Evolutionary conservation across 108 stramenopile species (phyloP), one percentile per base, ranked within the genome.

Genomic region (Cyclotella atomus): DNA sequence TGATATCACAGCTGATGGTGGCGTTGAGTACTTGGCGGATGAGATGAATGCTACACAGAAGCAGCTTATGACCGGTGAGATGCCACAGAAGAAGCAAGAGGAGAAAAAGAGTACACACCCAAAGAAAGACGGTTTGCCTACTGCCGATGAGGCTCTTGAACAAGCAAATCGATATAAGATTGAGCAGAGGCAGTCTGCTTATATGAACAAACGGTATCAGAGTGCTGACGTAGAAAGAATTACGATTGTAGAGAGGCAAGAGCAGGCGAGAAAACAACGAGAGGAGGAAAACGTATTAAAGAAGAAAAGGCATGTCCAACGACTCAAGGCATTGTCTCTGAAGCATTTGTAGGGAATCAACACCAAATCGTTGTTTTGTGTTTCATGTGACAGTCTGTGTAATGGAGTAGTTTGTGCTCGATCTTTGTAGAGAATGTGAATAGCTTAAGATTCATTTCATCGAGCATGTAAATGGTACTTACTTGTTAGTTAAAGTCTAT

Each of bases 291-390:
- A 57, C 12, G 9, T 57, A 30, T 16, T 7, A 14, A 57, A 57
- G 56, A 57, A 57, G 29, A 57, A 32, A 30, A 57, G 29, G 12
- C 28, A 57, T 32, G 30, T 57, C 0, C 29, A 29, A 57, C 1
- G n/a, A 30, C 32, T 57, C 15, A 57, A 57, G 20, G 10, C 56
- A 12, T 15, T 57, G 12, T 28, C 56, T 7, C 1, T 57, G 56
- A 57, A 57, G 29, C 56, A 57, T 30, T 32, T 57, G 56, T 57
- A 57, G n/a, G n/a, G n/a, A n/a, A n/a, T n/a, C n/a, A n/a, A n/a
- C n/a, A n/a, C n/a, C n/a, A n/a, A n/a, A n/a, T n/a, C n/a, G n/a
- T n/a, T n/a, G n/a, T n/a, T n/a, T n/a, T n/a, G n/a, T n/a, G n/a
- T n/a, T n/a, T n/a, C 4, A n/a, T n/a, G 19, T 15, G 19, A 49